Conservation (phyloP, 805 yeast species). For the Wickerhamiella slavikovae region DNA sequence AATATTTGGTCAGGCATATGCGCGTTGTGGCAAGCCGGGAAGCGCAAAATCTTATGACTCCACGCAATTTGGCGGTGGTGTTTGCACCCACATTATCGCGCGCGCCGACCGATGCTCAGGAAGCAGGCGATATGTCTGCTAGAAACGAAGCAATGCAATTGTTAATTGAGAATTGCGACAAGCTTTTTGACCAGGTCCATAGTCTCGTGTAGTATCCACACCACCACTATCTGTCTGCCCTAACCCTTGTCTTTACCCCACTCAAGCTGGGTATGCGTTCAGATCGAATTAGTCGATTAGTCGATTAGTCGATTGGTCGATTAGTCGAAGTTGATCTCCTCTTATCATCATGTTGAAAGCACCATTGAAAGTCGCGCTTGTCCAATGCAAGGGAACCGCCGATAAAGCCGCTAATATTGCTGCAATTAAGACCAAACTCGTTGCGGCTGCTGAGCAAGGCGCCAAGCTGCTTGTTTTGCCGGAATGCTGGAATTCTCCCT, state of each 20-base stretch:
- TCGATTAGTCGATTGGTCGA: too few relatives aligned
- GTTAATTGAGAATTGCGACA: conserved; percentile 21
- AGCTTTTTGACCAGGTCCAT: conserved; percentile 6
- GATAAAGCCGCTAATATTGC: conserved; percentile 61
- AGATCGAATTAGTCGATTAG: too few relatives aligned
- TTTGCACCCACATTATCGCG: conserved; percentile 86
- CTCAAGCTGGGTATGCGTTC: too few relatives aligned
- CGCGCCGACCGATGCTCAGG: conserved; percentile 59
- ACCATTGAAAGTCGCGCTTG: conserved; percentile 55
- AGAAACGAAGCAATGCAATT: conserved; percentile 64
- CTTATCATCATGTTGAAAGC: conserved; percentile 21
- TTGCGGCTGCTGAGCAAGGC: conserved; percentile 42
- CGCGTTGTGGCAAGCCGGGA: conserved; percentile 32
- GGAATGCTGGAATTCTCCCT: conserved; percentile 93
- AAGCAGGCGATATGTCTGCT: conserved; percentile 64
- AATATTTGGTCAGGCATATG: conserved; percentile 42
- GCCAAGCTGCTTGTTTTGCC: conserved; percentile 72
- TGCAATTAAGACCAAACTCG: conserved; percentile 43
- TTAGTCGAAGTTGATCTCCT: too few relatives aligned
- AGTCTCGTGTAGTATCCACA: conserved; percentile 1
- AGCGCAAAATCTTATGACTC: conserved; percentile 54
- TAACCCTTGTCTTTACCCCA: too few relatives aligned
- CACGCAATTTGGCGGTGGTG: conserved; percentile 67
- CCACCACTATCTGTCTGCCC: too few relatives aligned
- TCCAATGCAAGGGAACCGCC: conserved; percentile 66